Conservation (phyloP, 139 green algal species). For the Asterochloris sp. region DNA sequence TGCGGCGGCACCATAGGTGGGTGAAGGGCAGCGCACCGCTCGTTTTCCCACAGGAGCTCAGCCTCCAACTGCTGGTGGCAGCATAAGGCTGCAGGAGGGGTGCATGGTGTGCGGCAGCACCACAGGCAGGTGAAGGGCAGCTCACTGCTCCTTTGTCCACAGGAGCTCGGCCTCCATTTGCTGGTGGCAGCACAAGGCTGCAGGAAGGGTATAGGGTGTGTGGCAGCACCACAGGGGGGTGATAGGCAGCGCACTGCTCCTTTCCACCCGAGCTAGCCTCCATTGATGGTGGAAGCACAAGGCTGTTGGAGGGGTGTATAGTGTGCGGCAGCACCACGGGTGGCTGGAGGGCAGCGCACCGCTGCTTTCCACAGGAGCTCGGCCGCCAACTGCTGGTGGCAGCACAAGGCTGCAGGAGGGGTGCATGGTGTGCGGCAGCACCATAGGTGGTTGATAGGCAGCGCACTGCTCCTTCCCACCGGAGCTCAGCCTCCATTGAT, state of each 20-base stretch:
- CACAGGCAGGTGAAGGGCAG: too few species aligned
- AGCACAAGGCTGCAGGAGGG: background rate
- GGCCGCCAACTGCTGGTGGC: background rate
- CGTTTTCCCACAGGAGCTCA: background rate
- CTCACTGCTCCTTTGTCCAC: too few species aligned
- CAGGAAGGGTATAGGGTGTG: background rate
- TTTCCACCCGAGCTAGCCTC: too few species aligned
- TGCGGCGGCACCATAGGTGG: background rate
- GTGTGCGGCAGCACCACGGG: too few species aligned
- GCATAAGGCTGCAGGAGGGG: background rate
- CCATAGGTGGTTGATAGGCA: too few species aligned
- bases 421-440: slow-evolving; percentile 54
- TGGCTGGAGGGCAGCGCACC: too few species aligned
- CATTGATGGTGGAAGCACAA: too few species aligned
- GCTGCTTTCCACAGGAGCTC: background rate
- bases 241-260: background rate
- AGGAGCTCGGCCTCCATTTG: background rate
- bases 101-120: slow-evolving; percentile 55
- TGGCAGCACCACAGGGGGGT: too few species aligned
- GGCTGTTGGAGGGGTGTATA: too few species aligned
- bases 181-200: background rate
- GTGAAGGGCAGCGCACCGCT: background rate
- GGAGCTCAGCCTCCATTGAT: background rate
- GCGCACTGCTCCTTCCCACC: too few species aligned
- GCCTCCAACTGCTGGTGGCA: background rate